These are phyloP conservation scores for Phytophthora multivora DNA, from an alignment of 352 stramenopile species.

Conservation along the genomic window DNA sequence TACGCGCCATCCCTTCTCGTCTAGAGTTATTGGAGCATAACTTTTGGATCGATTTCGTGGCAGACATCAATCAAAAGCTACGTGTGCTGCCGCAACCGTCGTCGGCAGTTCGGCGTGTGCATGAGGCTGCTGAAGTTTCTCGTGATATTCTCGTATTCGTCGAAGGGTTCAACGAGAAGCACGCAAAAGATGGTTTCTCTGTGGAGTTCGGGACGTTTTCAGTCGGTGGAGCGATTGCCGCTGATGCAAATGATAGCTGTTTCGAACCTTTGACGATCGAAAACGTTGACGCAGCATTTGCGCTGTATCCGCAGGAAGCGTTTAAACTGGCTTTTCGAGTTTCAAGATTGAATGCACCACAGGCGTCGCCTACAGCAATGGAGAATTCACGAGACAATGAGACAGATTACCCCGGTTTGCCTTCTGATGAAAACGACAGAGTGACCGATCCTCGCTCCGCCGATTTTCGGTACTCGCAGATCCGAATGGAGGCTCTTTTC, in stretches of 20 bases:
- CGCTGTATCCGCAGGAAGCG: conserved; percentile 40
- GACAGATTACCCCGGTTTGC: conserved; percentile 5
- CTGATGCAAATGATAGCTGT: conserved; percentile 49
- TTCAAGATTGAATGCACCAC: conserved; percentile 28
- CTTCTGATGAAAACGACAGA: conserved; percentile 21
- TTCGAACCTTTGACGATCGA: conserved; percentile 40
- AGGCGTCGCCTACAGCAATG: conserved; percentile 1
- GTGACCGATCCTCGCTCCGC: conserved; percentile 53
- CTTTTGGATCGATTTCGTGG: conserved; percentile 88
- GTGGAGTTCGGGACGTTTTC: conserved; percentile 69
- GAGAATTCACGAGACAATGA: neutral
- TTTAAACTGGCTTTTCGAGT: conserved; percentile 79
- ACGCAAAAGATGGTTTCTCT: conserved; percentile 57
- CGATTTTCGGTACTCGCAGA: conserved; percentile 75
- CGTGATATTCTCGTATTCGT: conserved; percentile 55
- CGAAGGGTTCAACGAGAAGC: conserved; percentile 58
- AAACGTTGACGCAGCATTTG: conserved; percentile 37
- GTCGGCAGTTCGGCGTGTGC: conserved; percentile 38
- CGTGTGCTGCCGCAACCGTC: conserved; percentile 68
- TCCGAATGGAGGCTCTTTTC: conserved; percentile 82
- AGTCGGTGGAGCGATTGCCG: conserved; percentile 30
- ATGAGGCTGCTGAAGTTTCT: conserved; percentile 35
- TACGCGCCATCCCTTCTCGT: conserved; percentile 70
- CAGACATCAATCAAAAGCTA: conserved; percentile 70
- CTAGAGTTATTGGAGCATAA: conserved; percentile 74